phyloP scores from a whole-genome alignment of 805 yeast genomes.

The Myxozyma vanderwaltii region DNA sequence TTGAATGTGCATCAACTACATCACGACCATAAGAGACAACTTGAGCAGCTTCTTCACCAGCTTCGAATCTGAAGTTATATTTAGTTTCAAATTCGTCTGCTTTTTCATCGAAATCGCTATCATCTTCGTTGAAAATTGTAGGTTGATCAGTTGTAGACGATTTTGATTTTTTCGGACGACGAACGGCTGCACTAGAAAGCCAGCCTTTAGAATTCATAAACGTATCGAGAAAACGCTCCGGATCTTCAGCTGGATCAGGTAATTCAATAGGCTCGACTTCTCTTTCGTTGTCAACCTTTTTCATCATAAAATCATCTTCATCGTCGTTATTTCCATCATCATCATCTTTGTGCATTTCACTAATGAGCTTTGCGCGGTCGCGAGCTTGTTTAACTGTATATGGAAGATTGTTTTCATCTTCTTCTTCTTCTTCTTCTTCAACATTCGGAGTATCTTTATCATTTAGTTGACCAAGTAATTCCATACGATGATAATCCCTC shows the following conservation, averaged over 20 bases:
- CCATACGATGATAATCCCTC: constrained; percentile 90
- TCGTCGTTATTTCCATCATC: constrained; percentile 45
- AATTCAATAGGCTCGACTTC: constrained; percentile 46
- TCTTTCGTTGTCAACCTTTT: constrained; percentile 54
- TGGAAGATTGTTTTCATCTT: constrained; percentile 50
- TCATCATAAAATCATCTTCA: constrained; percentile 55
- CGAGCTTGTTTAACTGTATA: constrained; percentile 74
- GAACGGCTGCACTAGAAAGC: constrained; percentile 53
- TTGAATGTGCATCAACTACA: constrained; percentile 66
- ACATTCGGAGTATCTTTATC: constrained; percentile 53
- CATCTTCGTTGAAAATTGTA: constrained; percentile 42
- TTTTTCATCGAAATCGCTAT: constrained; percentile 87
- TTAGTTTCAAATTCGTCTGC: constrained; percentile 90
- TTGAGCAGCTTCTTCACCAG: constrained; percentile 69
- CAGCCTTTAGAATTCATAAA: constrained; percentile 81
- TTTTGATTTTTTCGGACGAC: not conserved
- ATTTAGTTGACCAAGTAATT: constrained; percentile 62
- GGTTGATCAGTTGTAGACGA: not conserved
- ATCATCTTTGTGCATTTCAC: constrained; percentile 68
- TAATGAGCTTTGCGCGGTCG: constrained; percentile 69
- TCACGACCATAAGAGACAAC: constrained; percentile 92
- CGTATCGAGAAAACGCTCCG: constrained; percentile 69
- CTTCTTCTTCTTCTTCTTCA: constrained; percentile 41
- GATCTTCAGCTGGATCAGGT: constrained; percentile 69
- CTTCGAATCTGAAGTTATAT: constrained; percentile 92